phyloP scores from a whole-genome alignment of 2,329 filamentous ascomycete species.

The Cadophora malorum region DNA sequence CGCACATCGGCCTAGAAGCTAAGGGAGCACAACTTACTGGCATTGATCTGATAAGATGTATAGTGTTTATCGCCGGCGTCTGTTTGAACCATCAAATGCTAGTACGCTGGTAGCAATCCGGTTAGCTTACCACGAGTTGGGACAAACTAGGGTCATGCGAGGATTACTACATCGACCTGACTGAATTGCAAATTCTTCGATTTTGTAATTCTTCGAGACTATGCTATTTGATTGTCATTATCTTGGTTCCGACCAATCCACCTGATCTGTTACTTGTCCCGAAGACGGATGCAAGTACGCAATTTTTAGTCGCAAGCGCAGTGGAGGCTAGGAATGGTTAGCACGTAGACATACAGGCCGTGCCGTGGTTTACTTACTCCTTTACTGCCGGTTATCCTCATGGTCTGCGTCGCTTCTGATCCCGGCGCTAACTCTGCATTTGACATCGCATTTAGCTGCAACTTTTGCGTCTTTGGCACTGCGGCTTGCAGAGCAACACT shows the following conservation, averaged over 20 bases:
- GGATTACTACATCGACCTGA: neutral
- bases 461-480: conserved; percentile 93
- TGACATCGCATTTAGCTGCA: conserved; percentile 91
- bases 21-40: neutral
- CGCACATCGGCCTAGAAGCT: neutral
- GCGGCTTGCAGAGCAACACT: conserved; percentile 89
- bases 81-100: neutral
- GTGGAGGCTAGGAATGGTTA: conserved; percentile 63
- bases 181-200: neutral
- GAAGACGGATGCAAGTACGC: conserved; percentile 75
- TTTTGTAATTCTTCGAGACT: conserved; percentile 11
- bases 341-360: conserved; percentile 14
- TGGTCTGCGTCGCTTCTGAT: conserved; percentile 85
- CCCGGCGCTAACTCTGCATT: conserved; percentile 77
- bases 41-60: neutral
- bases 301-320: conserved; percentile 86
- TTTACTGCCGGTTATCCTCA: conserved; percentile 84
- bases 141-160: neutral
- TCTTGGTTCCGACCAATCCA: conserved; percentile 89
- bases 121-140: conserved; percentile 1
- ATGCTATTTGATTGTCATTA: conserved; percentile 25
- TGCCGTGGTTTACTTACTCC: conserved; percentile 71
- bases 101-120: neutral
- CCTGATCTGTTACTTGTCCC: conserved; percentile 83
- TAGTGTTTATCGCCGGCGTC: neutral